A percentile compares a stretch with the other conserved stretches of the same genome.
These are phyloP conservation scores for Iodosphaeria phyllophila DNA, from an alignment of 2,329 filamentous ascomycete genomes.

Conservation along the genomic window DNA sequence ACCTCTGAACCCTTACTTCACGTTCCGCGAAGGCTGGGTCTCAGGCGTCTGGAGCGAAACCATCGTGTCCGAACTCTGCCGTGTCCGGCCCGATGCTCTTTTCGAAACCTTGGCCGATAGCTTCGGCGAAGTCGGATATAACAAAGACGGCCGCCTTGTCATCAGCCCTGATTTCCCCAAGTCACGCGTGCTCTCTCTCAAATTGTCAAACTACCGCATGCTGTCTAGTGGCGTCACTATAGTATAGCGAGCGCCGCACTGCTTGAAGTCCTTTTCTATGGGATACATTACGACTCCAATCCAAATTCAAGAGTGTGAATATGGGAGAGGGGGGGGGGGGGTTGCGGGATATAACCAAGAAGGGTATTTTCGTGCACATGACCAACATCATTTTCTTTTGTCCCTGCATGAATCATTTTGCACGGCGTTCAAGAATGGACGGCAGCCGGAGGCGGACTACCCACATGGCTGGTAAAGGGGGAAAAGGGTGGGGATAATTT, in stretches of 20 bases:
- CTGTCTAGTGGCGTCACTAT: conserved; percentile 21
- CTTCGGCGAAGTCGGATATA: conserved; percentile 39
- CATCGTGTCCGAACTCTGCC: conserved; percentile 41
- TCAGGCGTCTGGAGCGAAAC: conserved; percentile 55
- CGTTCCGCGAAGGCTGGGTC: conserved; percentile 38
- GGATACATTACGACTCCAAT: background rate
- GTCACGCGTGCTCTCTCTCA: conserved; percentile 33
- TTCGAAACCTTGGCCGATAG: conserved; percentile 46
- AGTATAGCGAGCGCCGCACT: conserved; percentile 5
- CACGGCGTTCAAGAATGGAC: too few species aligned
- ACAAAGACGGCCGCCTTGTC: conserved; percentile 38
- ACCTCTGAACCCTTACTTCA: conserved; percentile 54
- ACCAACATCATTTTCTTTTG: too few species aligned
- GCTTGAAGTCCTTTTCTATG: background rate
- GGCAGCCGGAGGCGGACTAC: too few species aligned
- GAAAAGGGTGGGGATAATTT: too few species aligned
- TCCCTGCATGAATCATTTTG: too few species aligned
- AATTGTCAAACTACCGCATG: conserved; percentile 36
- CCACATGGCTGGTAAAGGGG: too few species aligned
- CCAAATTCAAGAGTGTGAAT: too few species aligned
- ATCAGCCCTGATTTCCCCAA: conserved; percentile 35
- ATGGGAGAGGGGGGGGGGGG: too few species aligned
- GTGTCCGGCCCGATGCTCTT: conserved; percentile 34
- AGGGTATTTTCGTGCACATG: too few species aligned
- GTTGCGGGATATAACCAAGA: too few species aligned